Base-by-base conservation (phyloP, 345 rosid genomes). In the Brassica incana region DNA sequence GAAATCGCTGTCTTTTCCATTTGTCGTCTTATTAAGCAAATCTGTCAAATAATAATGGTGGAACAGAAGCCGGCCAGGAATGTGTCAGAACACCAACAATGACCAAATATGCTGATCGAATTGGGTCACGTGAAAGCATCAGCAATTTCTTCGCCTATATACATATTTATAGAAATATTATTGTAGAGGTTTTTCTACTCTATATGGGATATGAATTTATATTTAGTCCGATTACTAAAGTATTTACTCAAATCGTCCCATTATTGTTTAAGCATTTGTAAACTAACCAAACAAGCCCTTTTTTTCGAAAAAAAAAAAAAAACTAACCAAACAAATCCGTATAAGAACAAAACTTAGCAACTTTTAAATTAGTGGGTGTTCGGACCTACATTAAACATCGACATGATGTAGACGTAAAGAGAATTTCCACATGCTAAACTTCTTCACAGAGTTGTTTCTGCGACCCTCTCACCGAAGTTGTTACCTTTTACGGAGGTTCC, bases 351-450 rank as follows among this genome's bases (percentile, higher is more conserved):
- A 52, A 52, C 0, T 52, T n/a, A 15, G 59, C 20, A 52, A 52
- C 59, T 52, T 14, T 48, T 15, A 8, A 8, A 1, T 52, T 52
- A 52, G 59, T 5, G 16, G 8, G 59, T 52, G 59, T 15, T 52
- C 20, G 59, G 59, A 52, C 59, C 6, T 16, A 36, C 9, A 52
- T 52, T 15, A 52, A 52, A 6, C 6, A 52, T 91, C 23, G 3
- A 58, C 9, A 58, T 58, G 62, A 18, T 18, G 62, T 18, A 58
- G 29, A 58, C 62, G 23, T 18, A 18, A 58, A 58, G 29, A 58
- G 62, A 58, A 18, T 58, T 4, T 58, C 9, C 12, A 58, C 62
- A 58, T 16, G 15, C 15, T 48, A 48, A 48, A 12, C 6, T 48
- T 40, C 25, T 23, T 23, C 25, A 23, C 25, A 23, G 25, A 23